Evolutionary conservation across 2,329 filamentous ascomycete species (phyloP).

Genomic region (Arthrinium puccinioides): DNA sequence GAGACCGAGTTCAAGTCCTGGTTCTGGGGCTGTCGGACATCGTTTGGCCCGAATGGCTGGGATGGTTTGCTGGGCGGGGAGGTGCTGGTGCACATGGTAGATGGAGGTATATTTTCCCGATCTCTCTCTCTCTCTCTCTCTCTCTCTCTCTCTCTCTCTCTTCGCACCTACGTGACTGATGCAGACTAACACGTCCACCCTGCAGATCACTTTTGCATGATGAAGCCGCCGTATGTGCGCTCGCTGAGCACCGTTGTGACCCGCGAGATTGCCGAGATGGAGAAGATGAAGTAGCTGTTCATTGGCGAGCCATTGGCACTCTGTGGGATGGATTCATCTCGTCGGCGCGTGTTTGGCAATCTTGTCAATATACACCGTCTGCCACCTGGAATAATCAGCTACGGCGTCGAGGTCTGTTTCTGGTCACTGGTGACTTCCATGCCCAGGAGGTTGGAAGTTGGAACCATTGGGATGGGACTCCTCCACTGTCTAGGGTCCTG

Average conservation of each 20-base stretch:
- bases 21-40: not conserved
- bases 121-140: not conserved
- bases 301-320: no score
- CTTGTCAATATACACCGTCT: no score
- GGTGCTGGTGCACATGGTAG: not conserved
- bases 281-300: not conserved
- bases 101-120: not conserved
- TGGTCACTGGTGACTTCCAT: no score
- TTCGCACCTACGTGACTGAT: not conserved
- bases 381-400: no score
- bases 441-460: no score
- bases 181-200: not conserved
- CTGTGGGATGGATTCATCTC: no score
- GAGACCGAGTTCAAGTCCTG: slow-evolving; percentile 1
- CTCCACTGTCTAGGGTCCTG: no score
- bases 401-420: no score
- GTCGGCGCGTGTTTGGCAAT: no score
- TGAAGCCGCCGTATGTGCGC: not conserved
- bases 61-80: not conserved
- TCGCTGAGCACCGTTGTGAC: not conserved
- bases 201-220: slow-evolving; percentile 1
- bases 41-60: not conserved
- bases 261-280: not conserved
- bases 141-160: not conserved
- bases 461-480: no score